Conservation (phyloP, 176 grass and related monocot species). For the Elymus sibiricus region DNA sequence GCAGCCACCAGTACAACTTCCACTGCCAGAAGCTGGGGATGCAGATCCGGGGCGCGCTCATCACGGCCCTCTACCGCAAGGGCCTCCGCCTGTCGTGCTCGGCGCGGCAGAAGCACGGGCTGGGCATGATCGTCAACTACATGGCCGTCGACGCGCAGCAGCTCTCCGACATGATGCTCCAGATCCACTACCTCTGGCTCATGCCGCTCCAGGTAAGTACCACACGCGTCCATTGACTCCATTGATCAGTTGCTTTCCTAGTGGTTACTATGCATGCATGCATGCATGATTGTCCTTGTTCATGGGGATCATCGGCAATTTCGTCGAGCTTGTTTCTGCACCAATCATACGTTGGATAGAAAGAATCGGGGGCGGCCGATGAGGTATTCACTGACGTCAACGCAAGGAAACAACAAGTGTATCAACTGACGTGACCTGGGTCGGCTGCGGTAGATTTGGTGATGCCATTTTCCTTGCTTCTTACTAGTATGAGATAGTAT, state of each 20-base stretch:
- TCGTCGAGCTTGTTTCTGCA: too few species aligned
- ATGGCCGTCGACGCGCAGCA: slow-evolving; percentile 99
- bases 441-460: background rate
- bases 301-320: too few species aligned
- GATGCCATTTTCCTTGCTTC: background rate
- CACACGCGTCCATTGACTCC: too few species aligned
- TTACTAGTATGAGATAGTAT: too few species aligned
- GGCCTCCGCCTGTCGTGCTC: slow-evolving; percentile 77
- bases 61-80: slow-evolving; percentile 86
- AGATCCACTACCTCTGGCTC: slow-evolving; percentile 96
- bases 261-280: too few species aligned
- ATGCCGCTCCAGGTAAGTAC: slow-evolving; percentile 94
- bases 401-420: background rate
- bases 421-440: too few species aligned
- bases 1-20: slow-evolving; percentile 98
- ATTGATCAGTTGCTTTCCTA: too few species aligned
- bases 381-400: background rate
- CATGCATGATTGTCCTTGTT: too few species aligned
- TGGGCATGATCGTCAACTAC: slow-evolving; percentile 98
- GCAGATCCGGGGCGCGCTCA: slow-evolving; percentile 82
- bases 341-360: background rate
- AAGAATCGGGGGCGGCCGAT: background rate
- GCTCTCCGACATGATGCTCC: slow-evolving; percentile 94
- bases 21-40: slow-evolving; percentile 97
- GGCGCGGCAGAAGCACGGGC: slow-evolving; percentile 65